Percentiles rank a stretch among this genome's conserved stretches.
These are phyloP conservation scores for Trebouxia sp. DNA, from an alignment of 139 green algal species.

Conservation along the genomic window DNA sequence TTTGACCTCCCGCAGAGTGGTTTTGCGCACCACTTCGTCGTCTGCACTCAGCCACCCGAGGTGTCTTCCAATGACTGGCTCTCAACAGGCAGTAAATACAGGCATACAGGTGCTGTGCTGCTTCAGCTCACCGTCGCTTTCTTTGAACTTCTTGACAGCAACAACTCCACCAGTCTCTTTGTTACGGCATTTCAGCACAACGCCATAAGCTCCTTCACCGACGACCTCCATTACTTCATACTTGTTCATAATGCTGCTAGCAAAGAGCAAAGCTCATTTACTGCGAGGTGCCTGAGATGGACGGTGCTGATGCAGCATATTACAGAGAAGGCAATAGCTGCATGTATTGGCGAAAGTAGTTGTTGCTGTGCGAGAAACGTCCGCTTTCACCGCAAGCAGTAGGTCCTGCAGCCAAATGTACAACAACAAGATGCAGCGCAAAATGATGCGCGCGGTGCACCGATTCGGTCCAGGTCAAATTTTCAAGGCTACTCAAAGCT, in stretches of 20 bases:
- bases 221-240: slow-evolving; percentile 65
- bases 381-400: no score
- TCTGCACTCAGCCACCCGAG: neutral
- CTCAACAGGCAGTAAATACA: neutral
- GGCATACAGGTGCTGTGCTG: neutral
- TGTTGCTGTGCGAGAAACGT: no score
- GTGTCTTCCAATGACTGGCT: neutral
- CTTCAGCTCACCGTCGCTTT: slow-evolving; percentile 57
- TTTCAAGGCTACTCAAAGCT: no score
- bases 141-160: slow-evolving; percentile 95
- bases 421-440: no score
- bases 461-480: no score
- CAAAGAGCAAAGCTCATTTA: no score
- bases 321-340: no score
- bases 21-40: slow-evolving; percentile 64
- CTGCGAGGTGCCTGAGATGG: no score
- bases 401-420: no score
- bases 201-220: slow-evolving; percentile 89
- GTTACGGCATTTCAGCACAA: slow-evolving; percentile 82
- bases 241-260: slow-evolving; percentile 54
- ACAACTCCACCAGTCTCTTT: slow-evolving; percentile 80
- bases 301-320: no score
- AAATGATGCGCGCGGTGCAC: no score
- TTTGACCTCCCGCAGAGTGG: slow-evolving; percentile 86
- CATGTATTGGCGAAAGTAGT: no score